A percentile compares a stretch with the other conserved stretches of the same genome.
These are phyloP conservation scores for Gastrolobium bilobum DNA, from an alignment of 306 rosid genomes.

Conservation along the genomic window DNA sequence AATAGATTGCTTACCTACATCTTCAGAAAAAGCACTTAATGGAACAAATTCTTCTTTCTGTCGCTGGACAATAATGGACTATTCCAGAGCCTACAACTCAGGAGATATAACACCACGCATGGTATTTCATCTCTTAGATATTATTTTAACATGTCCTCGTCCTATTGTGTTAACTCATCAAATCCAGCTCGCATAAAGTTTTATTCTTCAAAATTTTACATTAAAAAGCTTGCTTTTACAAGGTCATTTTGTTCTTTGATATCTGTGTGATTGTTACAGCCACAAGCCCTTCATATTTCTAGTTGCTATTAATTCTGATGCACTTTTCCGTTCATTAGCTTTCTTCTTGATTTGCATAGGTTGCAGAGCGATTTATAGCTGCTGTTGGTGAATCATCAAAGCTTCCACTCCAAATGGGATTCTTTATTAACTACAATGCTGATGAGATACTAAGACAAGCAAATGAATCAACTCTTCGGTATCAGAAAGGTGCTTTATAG, in stretches of 20 bases:
- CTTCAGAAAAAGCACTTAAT: constrained; percentile 41
- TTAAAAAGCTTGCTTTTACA: not conserved
- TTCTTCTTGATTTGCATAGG: constrained; percentile 56
- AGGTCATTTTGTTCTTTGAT: not conserved
- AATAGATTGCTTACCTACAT: constrained; percentile 62
- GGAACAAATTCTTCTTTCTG: constrained; percentile 53
- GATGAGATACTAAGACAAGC: constrained; percentile 85
- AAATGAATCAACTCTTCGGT: constrained; percentile 72
- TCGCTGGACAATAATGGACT: constrained; percentile 84
- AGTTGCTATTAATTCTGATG: constrained; percentile 5
- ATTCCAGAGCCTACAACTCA: constrained; percentile 72
- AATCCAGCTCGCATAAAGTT: constrained; percentile 2
- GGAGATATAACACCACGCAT: constrained; percentile 68
- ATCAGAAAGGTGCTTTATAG: constrained; percentile 65
- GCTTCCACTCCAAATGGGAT: constrained; percentile 71
- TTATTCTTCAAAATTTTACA: constrained; percentile 19
- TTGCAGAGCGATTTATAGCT: constrained; percentile 73
- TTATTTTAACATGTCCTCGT: not conserved
- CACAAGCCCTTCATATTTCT: not conserved
- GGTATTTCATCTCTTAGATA: constrained; percentile 57
- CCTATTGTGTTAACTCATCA: constrained; percentile 29
- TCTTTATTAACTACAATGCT: constrained; percentile 69
- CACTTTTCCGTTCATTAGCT: not conserved
- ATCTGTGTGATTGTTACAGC: not conserved
- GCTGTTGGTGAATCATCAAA: constrained; percentile 69